These are phyloP conservation scores for Dalechampia spathulata DNA, from an alignment of 441 rosid species.

Conservation along the genomic window DNA sequence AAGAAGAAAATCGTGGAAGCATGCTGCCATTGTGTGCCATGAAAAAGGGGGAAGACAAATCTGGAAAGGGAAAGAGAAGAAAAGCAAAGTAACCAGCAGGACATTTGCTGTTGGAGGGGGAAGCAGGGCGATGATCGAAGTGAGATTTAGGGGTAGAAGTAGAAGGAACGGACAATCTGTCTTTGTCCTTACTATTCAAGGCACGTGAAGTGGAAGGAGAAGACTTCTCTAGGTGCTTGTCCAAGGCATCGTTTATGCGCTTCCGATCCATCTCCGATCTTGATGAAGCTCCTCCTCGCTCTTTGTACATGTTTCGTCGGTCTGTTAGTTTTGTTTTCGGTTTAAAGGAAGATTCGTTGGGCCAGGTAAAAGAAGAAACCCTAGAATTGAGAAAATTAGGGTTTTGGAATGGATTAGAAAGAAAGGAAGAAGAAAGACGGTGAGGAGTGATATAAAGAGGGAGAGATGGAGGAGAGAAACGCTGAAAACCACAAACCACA, in stretches of 20 bases:
- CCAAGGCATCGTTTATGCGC: constrained; percentile 75
- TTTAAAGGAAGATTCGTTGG: too few relatives aligned
- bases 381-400: constrained; percentile 9
- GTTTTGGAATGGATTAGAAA: not conserved
- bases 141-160: constrained; percentile 65
- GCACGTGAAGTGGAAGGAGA: constrained; percentile 76
- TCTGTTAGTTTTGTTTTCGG: too few relatives aligned
- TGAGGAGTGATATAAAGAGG: not conserved
- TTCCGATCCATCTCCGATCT: constrained; percentile 73
- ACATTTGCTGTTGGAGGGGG: constrained; percentile 48
- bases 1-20: too few relatives aligned
- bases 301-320: constrained; percentile 43
- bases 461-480: constrained; percentile 4
- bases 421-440: not conserved
- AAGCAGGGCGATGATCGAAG: constrained; percentile 43
- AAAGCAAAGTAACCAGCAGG: constrained; percentile 46
- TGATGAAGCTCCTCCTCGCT: constrained; percentile 53
- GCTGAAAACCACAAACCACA: constrained; percentile 42
- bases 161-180: constrained; percentile 49
- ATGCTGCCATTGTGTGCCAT: too few relatives aligned
- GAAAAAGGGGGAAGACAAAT: not conserved
- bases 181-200: constrained; percentile 44
- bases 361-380: not conserved
- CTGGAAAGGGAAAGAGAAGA: not conserved
- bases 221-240: constrained; percentile 79